Evolutionary conservation across 306 rosid genomes (phyloP).

Genomic region (Pueraria montana): DNA sequence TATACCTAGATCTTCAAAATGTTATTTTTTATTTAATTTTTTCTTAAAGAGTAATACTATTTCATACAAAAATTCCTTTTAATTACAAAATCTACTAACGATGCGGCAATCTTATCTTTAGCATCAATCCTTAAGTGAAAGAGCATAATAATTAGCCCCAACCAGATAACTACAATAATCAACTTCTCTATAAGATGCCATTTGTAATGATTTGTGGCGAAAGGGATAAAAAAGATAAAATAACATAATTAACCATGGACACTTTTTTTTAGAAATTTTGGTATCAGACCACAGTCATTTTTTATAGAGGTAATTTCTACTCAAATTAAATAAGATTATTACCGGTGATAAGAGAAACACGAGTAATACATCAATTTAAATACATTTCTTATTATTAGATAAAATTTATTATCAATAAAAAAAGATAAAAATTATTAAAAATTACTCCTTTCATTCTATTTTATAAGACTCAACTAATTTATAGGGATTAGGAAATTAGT

Average conservation of each 20-base stretch:
- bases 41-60: not conserved
- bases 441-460: too few relatives aligned
- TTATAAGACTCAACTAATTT: too few relatives aligned
- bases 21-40: not conserved
- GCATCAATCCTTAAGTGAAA: not conserved
- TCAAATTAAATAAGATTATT: too few relatives aligned
- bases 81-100: not conserved
- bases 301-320: too few relatives aligned
- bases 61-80: not conserved
- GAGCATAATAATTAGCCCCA: not conserved
- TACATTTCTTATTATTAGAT: too few relatives aligned
- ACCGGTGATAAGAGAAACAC: too few relatives aligned
- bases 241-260: not conserved
- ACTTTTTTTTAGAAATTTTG: not conserved
- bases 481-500: too few relatives aligned
- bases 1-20: not conserved
- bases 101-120: too few relatives aligned
- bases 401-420: too few relatives aligned
- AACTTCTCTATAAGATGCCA: not conserved
- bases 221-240: not conserved
- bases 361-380: too few relatives aligned
- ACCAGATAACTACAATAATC: not conserved
- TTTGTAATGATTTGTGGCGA: not conserved
- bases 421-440: too few relatives aligned
- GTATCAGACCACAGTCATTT: too few relatives aligned